Evolutionary conservation across 495 filamentous ascomycete species (phyloP).

Genomic region (Annulohypoxylon moriforme): DNA sequence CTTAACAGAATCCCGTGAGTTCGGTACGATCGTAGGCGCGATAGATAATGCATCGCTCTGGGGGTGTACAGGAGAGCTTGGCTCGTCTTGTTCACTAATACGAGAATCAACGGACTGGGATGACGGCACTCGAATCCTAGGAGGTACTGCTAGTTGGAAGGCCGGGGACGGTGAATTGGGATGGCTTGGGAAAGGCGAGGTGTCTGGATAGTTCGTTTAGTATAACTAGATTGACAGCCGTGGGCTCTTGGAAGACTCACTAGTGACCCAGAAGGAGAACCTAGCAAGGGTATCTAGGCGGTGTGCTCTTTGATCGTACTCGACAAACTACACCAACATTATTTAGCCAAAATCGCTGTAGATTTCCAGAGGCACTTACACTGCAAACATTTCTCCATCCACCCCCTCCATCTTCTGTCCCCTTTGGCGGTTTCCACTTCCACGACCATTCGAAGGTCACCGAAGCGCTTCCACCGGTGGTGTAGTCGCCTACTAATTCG

Average conservation of each 20-base stretch:
- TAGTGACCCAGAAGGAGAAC: constrained; percentile 96
- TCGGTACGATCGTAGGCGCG: constrained; percentile 47
- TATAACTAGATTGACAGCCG: constrained; percentile 49
- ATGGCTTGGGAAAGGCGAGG: constrained; percentile 51
- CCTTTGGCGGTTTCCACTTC: constrained; percentile 94
- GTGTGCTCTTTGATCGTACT: constrained; percentile 95
- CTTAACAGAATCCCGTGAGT: constrained; percentile 70
- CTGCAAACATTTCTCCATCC: constrained; percentile 97
- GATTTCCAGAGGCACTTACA: constrained; percentile 55
- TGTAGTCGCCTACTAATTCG: constrained; percentile 87
- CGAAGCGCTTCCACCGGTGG: constrained; percentile 80
- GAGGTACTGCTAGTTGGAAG: constrained; percentile 76
- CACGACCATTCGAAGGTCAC: constrained; percentile 95
- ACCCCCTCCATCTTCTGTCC: constrained; percentile 82
- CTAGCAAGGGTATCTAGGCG: constrained; percentile 85
- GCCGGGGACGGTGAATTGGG: constrained; percentile 72
- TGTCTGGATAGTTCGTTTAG: constrained; percentile 46
- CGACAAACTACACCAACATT: constrained; percentile 73
- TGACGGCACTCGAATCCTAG: constrained; percentile 82
- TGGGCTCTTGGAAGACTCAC: constrained; percentile 55
- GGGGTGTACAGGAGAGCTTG: constrained; percentile 68
- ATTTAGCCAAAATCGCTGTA: constrained; percentile 41
- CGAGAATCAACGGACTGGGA: constrained; percentile 83
- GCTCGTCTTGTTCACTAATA: constrained; percentile 74
- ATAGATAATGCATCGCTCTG: constrained; percentile 55